Conservation (phyloP, 768 basidiomycete species). For the Chalciporus piperatus region DNA sequence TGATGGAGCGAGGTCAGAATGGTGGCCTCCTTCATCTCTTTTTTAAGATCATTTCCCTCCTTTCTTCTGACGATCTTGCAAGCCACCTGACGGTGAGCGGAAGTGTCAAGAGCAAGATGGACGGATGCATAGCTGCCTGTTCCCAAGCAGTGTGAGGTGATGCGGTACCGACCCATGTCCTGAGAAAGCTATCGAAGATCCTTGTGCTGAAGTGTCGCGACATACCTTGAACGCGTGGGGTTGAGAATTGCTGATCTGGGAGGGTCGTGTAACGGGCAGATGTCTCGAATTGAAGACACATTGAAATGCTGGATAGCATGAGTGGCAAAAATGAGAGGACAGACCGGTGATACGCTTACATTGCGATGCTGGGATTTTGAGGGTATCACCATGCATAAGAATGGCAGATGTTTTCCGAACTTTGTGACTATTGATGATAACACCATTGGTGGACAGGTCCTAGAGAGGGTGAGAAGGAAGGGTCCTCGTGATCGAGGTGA, state of each 20-base stretch:
- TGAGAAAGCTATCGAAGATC: conserved; percentile 22
- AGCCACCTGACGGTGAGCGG: conserved; percentile 68
- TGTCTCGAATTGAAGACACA: conserved; percentile 60
- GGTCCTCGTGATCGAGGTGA: neutral
- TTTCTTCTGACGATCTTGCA: conserved; percentile 79
- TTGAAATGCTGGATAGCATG: conserved; percentile 50
- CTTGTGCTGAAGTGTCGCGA: neutral
- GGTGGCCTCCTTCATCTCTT: conserved; percentile 76
- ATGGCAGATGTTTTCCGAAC: conserved; percentile 67
- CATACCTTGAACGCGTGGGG: conserved; percentile 53
- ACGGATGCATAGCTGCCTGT: conserved; percentile 82
- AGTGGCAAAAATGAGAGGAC: neutral
- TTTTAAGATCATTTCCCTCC: conserved; percentile 36
- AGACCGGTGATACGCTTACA: conserved; percentile 34
- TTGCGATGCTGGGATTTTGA: conserved; percentile 66
- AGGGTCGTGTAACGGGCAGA: conserved; percentile 45
- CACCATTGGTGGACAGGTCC: conserved; percentile 78
- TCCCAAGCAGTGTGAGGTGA: conserved; percentile 79
- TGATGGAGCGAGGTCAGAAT: conserved; percentile 71
- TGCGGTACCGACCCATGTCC: conserved; percentile 64
- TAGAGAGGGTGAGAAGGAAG: conserved; percentile 25
- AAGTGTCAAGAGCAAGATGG: conserved; percentile 68
- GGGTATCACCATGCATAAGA: conserved; percentile 71
- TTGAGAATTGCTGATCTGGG: conserved; percentile 58
- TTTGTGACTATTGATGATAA: conserved; percentile 65